A percentile compares a stretch with the other conserved stretches of the same genome.
Evolutionary conservation across 345 rosid species (phyloP).

Genomic region (Gossypium turneri): DNA sequence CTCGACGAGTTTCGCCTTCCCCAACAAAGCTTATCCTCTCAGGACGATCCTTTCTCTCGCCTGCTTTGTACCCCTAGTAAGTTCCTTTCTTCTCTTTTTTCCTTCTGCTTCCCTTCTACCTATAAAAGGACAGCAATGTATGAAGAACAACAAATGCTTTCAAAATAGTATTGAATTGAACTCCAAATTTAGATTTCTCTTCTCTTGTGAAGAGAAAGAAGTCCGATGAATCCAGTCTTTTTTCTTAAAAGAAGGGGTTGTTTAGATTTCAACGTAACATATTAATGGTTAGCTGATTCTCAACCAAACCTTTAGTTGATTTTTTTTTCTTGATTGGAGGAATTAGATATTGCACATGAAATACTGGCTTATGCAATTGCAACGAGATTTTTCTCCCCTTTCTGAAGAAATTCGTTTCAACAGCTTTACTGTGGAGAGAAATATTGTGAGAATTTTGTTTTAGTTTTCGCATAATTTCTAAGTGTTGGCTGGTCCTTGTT

Average conservation of each 20-base stretch:
- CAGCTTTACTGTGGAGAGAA: not conserved
- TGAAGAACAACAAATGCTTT: too few species aligned
- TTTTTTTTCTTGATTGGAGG: not conserved
- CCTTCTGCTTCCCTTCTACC: too few species aligned
- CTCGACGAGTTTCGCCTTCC: slow-evolving; percentile 43
- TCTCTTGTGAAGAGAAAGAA: too few species aligned
- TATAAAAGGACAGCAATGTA: too few species aligned
- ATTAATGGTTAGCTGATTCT: too few species aligned
- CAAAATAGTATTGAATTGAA: too few species aligned
- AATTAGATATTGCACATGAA: too few species aligned
- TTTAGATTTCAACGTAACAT: too few species aligned
- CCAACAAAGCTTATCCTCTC: slow-evolving; percentile 12
- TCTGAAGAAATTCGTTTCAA: not conserved
- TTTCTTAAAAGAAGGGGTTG: too few species aligned
- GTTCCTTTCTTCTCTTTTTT: not conserved
- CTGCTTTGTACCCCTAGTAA: slow-evolving; percentile 32
- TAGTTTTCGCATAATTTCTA: too few species aligned
- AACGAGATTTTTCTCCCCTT: not conserved
- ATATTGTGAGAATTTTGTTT: not conserved
- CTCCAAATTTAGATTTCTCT: too few species aligned
- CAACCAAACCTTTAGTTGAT: not conserved
- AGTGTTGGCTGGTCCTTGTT: not conserved
- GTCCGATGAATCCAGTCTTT: too few species aligned
- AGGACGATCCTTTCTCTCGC: slow-evolving; percentile 27
- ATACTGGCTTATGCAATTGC: not conserved